Base-by-base conservation (phyloP, 1,139 yeast species). In the Blastobotrys malaysiensis region DNA sequence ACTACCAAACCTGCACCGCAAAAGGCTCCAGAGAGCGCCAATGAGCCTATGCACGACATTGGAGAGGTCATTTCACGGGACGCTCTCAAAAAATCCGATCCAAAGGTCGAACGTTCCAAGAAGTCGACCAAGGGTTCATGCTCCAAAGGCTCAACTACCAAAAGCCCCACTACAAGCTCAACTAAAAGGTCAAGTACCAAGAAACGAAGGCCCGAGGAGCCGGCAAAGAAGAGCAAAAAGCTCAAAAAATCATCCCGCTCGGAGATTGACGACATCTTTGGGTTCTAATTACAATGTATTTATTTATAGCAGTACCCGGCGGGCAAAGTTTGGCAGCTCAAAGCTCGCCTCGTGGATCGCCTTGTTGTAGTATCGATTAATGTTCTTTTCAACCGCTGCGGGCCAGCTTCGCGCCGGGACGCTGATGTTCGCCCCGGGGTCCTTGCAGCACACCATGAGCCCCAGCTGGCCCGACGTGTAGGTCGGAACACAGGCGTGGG, bases 391-490 rank as follows among this genome's bases (percentile, higher is more conserved):
- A 63, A 80, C 81, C 58, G 79, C 84, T 50, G 77, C 80, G 52
- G 81, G 68, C 75, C 88, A 76, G 52, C 78, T 77, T 72, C 97
- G 82, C 61, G 81, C 65, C 53, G 97, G 96, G 61, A 73, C 77
- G 65, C 74, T 77, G 56, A 89, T 85, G 59, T 83, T 76, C 51
- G 84, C 84, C 22, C 75, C 66, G 24, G 80, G 69, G 69, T 88
- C 86, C 76, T 89, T 89, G 59, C 86, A 80, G 71, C 96, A 88
- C 52, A 90, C 90, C 96, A 90, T 88, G 75, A 90, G 86, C 20
- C 97, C 97, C 68, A 90, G 84, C 66, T 90, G 93, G 57, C 97
- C 97, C 26, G 95, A 83, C 60, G 97, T 95, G 69, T 90, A 90
- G 55, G 97, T 88, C 67, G 97, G 97, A 62, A 89, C 88, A 71